Base-by-base conservation (phyloP, 2,329 filamentous ascomycete genomes). In the Fusarium nygamai region DNA sequence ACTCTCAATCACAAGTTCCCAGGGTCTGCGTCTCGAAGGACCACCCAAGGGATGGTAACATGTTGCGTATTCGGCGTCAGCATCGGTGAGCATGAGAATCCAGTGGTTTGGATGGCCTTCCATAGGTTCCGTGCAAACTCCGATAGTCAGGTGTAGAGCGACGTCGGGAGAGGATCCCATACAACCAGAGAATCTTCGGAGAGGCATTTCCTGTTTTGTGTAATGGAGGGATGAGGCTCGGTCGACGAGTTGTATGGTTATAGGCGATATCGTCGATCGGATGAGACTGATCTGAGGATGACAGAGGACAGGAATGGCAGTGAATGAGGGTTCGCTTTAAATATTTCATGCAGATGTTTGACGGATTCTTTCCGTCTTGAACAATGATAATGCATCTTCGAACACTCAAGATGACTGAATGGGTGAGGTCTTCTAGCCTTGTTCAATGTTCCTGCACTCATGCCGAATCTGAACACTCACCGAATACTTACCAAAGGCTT, bases 61-160 rank as follows among this genome's bases (percentile, higher is more conserved):
- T 8, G 34, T 50, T 17, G 33, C 68, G 22, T 38, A 46, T 22
- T 53, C 61, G 8, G 44, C 39, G 22, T 36, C 39, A 33, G 24
- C 38, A n/a, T 71, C 54, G 27, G 36, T 24, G 16, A 71, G 54
- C 24, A 71, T 50, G 38, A 71, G 68, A 22, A 64, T 20, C 68
- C 68, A 71, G 24, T 50, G 41, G 29, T 44, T 47, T 7, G 48
- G 54, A 6, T 13, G 17, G 22, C 29, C 24, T 22, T 64, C 41
- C 17, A 11, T 24, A 14, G 19, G 20, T 5, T 39, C 24, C 8
- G 14, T 47, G 24, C 36, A 62, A 10, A 67, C 33, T 33, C 51
- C 38, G 24, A 71, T 33, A 22, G 38, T 57, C 9, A 71, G 50
- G 19, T 67, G 41, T 16, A 39, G 46, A 24, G 24, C 24, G 7